Conservation (phyloP, 2,329 filamentous ascomycete genomes). For the Aspergillus costaricaensis region DNA sequence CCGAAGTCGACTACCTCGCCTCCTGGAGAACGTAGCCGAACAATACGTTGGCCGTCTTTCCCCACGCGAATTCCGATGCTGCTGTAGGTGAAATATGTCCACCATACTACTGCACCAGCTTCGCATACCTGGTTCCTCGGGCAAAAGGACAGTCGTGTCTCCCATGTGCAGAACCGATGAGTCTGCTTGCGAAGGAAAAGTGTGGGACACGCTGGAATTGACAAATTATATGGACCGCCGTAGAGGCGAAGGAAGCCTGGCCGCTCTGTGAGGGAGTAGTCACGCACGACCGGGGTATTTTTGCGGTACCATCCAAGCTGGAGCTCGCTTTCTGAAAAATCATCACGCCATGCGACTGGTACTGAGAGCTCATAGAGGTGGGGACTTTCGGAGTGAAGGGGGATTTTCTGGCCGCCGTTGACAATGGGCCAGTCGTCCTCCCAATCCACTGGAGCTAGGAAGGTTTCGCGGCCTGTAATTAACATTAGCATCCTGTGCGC, state of each 20-base stretch:
- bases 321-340: conserved; percentile 31
- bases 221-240: conserved; percentile 56
- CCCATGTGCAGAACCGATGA: conserved; percentile 46
- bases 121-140: conserved; percentile 50
- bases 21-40: conserved; percentile 29
- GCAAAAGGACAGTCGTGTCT: conserved; percentile 49
- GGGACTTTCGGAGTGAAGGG: conserved; percentile 30
- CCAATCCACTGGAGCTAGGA: conserved; percentile 55
- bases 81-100: conserved; percentile 52
- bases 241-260: conserved; percentile 51
- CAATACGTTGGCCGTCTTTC: conserved; percentile 20
- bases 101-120: conserved; percentile 58
- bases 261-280: conserved; percentile 50
- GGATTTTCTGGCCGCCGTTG: conserved; percentile 50
- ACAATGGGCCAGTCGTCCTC: conserved; percentile 55
- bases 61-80: conserved; percentile 44
- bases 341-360: conserved; percentile 36
- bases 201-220: conserved; percentile 53
- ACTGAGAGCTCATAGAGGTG: conserved; percentile 23
- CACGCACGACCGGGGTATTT: conserved; percentile 51
- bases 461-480: conserved; percentile 50
- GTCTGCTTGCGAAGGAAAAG: conserved; percentile 59
- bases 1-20: conserved; percentile 19
- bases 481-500: neutral
- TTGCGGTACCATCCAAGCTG: conserved; percentile 41